Conservation (phyloP, 495 filamentous ascomycete genomes). For the Cercophora sp. region DNA sequence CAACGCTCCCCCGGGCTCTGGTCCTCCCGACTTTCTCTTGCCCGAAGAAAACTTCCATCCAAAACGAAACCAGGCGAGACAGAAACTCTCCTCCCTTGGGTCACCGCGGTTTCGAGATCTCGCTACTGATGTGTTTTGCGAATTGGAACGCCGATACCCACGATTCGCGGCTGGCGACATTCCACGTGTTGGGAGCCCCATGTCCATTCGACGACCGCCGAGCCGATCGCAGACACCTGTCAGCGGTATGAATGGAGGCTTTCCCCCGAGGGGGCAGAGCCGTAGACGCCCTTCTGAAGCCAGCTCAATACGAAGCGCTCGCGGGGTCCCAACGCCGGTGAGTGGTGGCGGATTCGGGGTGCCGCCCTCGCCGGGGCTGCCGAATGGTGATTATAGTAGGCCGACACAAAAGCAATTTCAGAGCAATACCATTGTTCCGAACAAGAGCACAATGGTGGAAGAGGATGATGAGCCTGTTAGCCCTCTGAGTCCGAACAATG, state of each 20-base stretch:
- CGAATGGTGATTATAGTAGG: slow-evolving; percentile 40
- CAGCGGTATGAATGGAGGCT: slow-evolving; percentile 43
- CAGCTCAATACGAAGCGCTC: slow-evolving; percentile 44
- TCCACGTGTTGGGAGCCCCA: slow-evolving; percentile 65
- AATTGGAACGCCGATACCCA: slow-evolving; percentile 87
- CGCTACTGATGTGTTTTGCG: slow-evolving; percentile 92
- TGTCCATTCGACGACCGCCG: slow-evolving; percentile 51
- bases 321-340: slow-evolving; percentile 26
- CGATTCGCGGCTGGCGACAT: slow-evolving; percentile 66
- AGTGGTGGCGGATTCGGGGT: slow-evolving; percentile 40
- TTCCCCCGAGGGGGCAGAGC: slow-evolving; percentile 41
- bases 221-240: slow-evolving; percentile 55
- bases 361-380: slow-evolving; percentile 39
- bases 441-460: slow-evolving; percentile 97
- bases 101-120: slow-evolving; percentile 82
- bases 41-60: slow-evolving; percentile 88
- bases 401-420: slow-evolving; percentile 89
- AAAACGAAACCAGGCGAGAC: slow-evolving; percentile 92
- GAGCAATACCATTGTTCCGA: slow-evolving; percentile 92
- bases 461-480: slow-evolving; percentile 72
- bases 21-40: slow-evolving; percentile 64
- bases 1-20: slow-evolving; percentile 49
- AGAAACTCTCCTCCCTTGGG: slow-evolving; percentile 86
- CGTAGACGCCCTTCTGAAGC: slow-evolving; percentile 51
- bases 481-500: slow-evolving; percentile 35